Percentiles rank a stretch among this genome's conserved stretches.
Conservation (phyloP, 1,284 basidiomycete genomes). For the Retiboletus flavoniger region DNA sequence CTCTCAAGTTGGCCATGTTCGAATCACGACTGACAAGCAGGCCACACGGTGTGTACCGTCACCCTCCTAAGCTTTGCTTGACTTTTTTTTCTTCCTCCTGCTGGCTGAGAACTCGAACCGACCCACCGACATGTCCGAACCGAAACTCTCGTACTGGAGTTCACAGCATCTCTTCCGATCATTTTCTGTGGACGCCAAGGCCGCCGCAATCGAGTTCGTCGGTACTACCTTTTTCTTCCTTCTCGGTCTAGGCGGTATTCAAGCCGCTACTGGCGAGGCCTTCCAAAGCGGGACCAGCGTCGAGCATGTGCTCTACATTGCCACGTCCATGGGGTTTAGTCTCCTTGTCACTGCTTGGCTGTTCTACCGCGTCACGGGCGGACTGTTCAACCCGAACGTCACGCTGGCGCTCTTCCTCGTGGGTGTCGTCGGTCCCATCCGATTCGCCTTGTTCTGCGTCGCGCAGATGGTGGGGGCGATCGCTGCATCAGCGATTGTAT, state of each 20-base stretch:
- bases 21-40: conserved; percentile 1
- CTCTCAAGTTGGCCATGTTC: conserved; percentile 3
- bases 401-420: conserved; percentile 60
- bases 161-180: conserved; percentile 26
- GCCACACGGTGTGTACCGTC: background rate
- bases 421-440: conserved; percentile 58
- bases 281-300: conserved; percentile 33
- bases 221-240: conserved; percentile 62
- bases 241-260: conserved; percentile 59
- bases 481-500: conserved; percentile 57
- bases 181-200: conserved; percentile 39
- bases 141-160: conserved; percentile 18
- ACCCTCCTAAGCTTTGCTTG: background rate
- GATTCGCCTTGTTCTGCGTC: conserved; percentile 61
- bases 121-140: conserved; percentile 8
- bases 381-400: conserved; percentile 71
- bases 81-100: background rate
- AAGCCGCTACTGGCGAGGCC: conserved; percentile 44
- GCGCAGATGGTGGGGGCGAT: conserved; percentile 67
- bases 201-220: conserved; percentile 53
- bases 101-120: background rate
- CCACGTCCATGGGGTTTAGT: conserved; percentile 63
- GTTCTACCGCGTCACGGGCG: conserved; percentile 73
- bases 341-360: conserved; percentile 71
- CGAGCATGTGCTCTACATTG: conserved; percentile 55